Percentiles rank a stretch among this genome's conserved stretches.
These are phyloP conservation scores for Ensete ventricosum DNA, from an alignment of 176 grass and related monocot genomes.

Conservation along the genomic window DNA sequence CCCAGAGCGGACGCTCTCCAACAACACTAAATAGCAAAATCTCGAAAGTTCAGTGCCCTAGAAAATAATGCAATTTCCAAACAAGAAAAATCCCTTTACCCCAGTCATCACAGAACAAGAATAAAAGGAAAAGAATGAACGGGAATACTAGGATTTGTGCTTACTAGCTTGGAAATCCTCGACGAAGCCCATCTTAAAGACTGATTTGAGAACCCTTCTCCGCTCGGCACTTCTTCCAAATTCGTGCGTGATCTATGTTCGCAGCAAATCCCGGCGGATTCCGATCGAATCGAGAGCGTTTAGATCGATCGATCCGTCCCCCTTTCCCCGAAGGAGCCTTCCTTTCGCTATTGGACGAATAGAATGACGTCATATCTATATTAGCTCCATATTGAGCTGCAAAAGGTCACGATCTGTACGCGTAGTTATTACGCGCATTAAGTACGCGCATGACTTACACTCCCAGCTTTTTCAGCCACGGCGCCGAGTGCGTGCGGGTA, in stretches of 20 bases:
- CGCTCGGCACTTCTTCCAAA: neutral
- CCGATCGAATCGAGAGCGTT: neutral
- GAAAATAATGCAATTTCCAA: neutral
- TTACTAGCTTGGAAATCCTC: slow-evolving; percentile 65
- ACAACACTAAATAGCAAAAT: neutral
- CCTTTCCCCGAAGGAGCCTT: no score
- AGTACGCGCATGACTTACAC: no score
- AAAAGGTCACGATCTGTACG: no score
- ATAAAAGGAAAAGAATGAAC: neutral
- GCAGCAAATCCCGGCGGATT: neutral
- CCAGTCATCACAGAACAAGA: no score
- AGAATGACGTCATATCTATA: no score
- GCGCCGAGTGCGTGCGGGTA: no score
- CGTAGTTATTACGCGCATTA: no score
- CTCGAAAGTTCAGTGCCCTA: neutral
- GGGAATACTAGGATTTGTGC: slow-evolving; percentile 14
- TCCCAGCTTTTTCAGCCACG: no score
- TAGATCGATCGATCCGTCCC: neutral
- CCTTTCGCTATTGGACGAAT: no score
- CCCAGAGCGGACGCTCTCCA: neutral
- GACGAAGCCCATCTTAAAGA: slow-evolving; percentile 40
- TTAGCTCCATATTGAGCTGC: no score
- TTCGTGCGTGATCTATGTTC: neutral
- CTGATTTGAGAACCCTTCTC: neutral
- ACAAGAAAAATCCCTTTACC: neutral